Conservation (phyloP, 2,329 filamentous ascomycete species). For the Aspergillus sp. region DNA sequence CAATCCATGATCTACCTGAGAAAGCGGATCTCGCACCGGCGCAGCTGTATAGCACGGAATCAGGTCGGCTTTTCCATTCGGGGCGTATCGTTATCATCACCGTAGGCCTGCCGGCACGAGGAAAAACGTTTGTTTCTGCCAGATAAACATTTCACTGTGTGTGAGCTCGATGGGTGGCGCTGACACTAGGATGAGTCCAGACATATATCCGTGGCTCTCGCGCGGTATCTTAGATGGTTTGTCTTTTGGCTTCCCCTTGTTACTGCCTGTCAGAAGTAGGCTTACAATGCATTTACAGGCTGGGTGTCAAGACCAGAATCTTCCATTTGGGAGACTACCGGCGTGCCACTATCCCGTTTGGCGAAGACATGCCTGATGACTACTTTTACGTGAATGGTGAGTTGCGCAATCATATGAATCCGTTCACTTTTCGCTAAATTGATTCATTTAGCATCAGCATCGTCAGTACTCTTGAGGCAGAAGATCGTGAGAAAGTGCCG, state of each 20-base stretch:
- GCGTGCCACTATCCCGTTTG: slow-evolving; percentile 76
- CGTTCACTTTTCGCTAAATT: slow-evolving; percentile 7
- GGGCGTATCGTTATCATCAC: slow-evolving; percentile 96
- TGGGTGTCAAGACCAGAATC: slow-evolving; percentile 95
- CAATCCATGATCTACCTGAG: slow-evolving; percentile 85
- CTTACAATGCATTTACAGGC: slow-evolving; percentile 44
- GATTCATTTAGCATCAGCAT: slow-evolving; percentile 55
- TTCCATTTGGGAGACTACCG: slow-evolving; percentile 97
- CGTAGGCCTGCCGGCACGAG: slow-evolving; percentile 86
- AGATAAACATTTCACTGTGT: slow-evolving; percentile 2
- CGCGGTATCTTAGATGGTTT: slow-evolving; percentile 84
- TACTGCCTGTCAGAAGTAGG: background rate
- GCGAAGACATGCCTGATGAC: slow-evolving; percentile 81
- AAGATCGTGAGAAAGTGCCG: slow-evolving; percentile 97
- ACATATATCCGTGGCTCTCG: slow-evolving; percentile 91
- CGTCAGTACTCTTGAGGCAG: slow-evolving; percentile 86
- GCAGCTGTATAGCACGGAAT: slow-evolving; percentile 97
- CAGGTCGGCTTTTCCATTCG: slow-evolving; percentile 90
- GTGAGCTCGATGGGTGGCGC: background rate
- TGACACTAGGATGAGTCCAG: slow-evolving; percentile 34
- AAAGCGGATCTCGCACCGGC: slow-evolving; percentile 81
- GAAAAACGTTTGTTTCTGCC: slow-evolving; percentile 66
- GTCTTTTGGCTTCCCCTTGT: slow-evolving; percentile 13
- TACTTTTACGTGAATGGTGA: slow-evolving; percentile 88
- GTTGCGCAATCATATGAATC: slow-evolving; percentile 2